A percentile compares a stretch with the other conserved stretches of the same genome.
phyloP scores from a whole-genome alignment of 768 basidiomycete genomes.

The Pulveroboletus frians region DNA sequence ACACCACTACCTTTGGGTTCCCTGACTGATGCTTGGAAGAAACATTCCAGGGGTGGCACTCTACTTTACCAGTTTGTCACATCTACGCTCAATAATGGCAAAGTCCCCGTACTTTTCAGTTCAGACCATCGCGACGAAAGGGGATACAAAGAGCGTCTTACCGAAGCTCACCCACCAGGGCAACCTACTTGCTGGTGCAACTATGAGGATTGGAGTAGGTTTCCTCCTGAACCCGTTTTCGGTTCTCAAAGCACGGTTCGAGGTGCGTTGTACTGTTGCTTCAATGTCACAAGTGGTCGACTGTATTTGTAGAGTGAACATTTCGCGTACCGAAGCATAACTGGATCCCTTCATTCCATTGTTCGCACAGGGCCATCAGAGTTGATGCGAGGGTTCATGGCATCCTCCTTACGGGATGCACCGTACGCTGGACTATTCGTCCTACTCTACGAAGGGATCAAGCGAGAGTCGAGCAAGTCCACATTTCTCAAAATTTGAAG shows the following conservation, averaged over 20 bases:
- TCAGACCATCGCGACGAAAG: slow-evolving; percentile 13
- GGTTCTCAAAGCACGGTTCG: slow-evolving; percentile 86
- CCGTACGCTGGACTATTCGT: slow-evolving; percentile 91
- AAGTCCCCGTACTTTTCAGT: slow-evolving; percentile 63
- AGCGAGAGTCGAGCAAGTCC: slow-evolving; percentile 59
- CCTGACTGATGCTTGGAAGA: slow-evolving; percentile 35
- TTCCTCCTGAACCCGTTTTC: slow-evolving; percentile 87
- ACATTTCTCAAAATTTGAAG: background rate
- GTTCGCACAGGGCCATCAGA: slow-evolving; percentile 71
- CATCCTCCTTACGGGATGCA: slow-evolving; percentile 89
- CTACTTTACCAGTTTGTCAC: slow-evolving; percentile 84
- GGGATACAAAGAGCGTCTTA: slow-evolving; percentile 45
- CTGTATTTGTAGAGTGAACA: slow-evolving; percentile 60
- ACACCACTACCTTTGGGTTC: background rate
- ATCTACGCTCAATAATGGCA: slow-evolving; percentile 74
- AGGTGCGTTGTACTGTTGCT: slow-evolving; percentile 47
- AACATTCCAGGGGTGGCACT: slow-evolving; percentile 92
- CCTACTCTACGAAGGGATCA: slow-evolving; percentile 83
- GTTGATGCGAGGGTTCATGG: slow-evolving; percentile 78
- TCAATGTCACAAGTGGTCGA: background rate
- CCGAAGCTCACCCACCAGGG: slow-evolving; percentile 71
- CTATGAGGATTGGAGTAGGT: slow-evolving; percentile 74
- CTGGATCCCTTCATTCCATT: slow-evolving; percentile 54
- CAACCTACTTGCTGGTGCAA: slow-evolving; percentile 82
- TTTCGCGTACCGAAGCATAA: slow-evolving; percentile 62